phyloP scores from a whole-genome alignment of 306 rosid genomes.

The Dicorynia guianensis region DNA sequence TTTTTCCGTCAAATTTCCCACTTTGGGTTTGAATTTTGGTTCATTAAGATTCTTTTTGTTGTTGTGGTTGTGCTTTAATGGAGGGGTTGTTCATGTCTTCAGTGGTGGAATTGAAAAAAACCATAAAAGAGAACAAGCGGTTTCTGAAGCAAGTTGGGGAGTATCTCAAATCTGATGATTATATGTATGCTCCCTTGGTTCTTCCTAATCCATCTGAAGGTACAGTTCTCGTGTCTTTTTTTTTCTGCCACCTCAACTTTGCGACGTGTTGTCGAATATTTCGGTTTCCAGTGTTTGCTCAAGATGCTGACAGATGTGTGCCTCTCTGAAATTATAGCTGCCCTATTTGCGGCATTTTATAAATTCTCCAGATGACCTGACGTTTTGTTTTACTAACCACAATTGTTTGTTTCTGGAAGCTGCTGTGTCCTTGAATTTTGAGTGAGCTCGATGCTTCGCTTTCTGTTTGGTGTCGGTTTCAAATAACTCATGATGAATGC shows the following conservation, averaged over 20 bases:
- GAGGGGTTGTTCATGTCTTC: conserved; percentile 13
- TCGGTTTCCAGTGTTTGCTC: neutral
- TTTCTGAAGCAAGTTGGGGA: conserved; percentile 50
- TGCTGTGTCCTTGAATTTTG: neutral
- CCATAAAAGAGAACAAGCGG: conserved; percentile 41
- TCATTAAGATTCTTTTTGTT: neutral
- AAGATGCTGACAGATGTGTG: too few relatives aligned
- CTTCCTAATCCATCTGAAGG: conserved; percentile 54
- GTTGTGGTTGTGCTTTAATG: neutral
- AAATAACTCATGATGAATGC: too few relatives aligned
- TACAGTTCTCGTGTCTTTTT: neutral
- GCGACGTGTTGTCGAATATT: neutral
- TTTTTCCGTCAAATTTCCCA: too few relatives aligned
- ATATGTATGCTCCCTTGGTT: conserved; percentile 70
- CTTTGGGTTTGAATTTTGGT: neutral
- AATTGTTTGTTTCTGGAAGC: neutral
- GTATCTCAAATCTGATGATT: conserved; percentile 66
- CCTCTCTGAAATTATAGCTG: conserved; percentile 10
- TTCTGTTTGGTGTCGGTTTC: neutral
- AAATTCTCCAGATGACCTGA: too few relatives aligned
- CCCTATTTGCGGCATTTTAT: neutral
- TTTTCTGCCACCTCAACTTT: neutral
- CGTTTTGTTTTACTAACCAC: neutral
- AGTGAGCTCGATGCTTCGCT: neutral
- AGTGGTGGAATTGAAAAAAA: conserved; percentile 53